Conservation (phyloP, 257 asterid genomes). For the Hygrophila difformis region DNA sequence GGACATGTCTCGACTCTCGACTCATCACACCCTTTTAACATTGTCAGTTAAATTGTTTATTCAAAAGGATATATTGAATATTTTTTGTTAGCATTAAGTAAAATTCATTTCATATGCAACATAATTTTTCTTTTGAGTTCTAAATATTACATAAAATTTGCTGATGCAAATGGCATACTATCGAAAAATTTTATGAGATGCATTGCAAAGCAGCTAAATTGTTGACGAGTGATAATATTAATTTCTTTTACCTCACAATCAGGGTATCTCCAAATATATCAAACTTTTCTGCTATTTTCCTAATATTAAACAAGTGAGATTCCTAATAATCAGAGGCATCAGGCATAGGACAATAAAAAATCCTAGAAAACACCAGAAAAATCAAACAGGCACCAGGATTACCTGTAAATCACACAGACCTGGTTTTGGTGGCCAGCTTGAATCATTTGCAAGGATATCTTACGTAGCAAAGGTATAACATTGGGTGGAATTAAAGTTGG, state of each 20-base stretch:
- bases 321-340: conserved; percentile 2
- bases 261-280: neutral
- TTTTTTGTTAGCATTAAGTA: too few species aligned
- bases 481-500: conserved; percentile 71
- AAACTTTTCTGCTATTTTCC: neutral
- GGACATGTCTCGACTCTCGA: too few species aligned
- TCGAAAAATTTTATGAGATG: too few species aligned
- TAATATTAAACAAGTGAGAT: conserved; percentile 1
- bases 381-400: neutral
- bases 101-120: too few species aligned
- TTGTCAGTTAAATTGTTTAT: too few species aligned
- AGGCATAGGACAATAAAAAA: neutral
- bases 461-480: conserved; percentile 66
- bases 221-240: neutral
- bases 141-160: too few species aligned
- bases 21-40: too few species aligned
- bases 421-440: conserved; percentile 83
- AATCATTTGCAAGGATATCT: conserved; percentile 60
- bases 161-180: too few species aligned
- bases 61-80: too few species aligned
- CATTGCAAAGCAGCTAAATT: conserved; percentile 1
- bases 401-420: conserved; percentile 62
- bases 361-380: conserved; percentile 4
- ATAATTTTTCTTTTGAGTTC: too few species aligned
- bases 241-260: neutral